Evolutionary conservation across 306 rosid genomes (phyloP).

Genomic region (Ormosia emarginata): DNA sequence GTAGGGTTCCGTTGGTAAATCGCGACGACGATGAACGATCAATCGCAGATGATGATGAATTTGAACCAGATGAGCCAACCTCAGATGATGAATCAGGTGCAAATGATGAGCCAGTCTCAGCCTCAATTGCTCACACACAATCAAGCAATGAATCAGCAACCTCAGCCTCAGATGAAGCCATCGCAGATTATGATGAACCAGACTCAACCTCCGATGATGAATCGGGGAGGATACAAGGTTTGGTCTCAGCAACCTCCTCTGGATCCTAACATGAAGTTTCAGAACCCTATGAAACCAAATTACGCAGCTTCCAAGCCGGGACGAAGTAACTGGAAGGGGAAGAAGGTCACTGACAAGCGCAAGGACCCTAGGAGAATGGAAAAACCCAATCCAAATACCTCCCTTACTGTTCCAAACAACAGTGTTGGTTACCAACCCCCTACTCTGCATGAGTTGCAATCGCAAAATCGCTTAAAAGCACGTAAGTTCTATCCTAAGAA

Average conservation of each 20-base stretch:
- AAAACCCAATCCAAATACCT: constrained; percentile 15
- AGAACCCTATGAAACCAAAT: constrained; percentile 39
- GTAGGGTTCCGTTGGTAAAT: constrained; percentile 28
- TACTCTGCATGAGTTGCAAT: constrained; percentile 75
- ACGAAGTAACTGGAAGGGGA: constrained; percentile 80
- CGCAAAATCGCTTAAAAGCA: constrained; percentile 83
- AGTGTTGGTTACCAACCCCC: constrained; percentile 57
- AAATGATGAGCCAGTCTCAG: constrained; percentile 41
- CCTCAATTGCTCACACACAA: constrained; percentile 34
- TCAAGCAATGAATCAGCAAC: constrained; percentile 33
- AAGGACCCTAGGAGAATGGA: constrained; percentile 62
- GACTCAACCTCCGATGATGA: constrained; percentile 45
- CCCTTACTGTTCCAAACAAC: constrained; percentile 14
- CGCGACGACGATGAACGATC: constrained; percentile 41
- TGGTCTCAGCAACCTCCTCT: constrained; percentile 47
- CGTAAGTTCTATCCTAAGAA: constrained; percentile 84
- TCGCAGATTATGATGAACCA: constrained; percentile 42
- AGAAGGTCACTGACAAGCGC: constrained; percentile 62
- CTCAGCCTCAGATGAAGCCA: constrained; percentile 34
- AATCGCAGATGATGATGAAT: constrained; percentile 52
- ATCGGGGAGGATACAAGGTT: constrained; percentile 44
- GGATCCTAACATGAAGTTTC: constrained; percentile 46
- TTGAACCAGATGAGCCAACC: constrained; percentile 43
- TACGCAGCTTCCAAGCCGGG: constrained; percentile 30
- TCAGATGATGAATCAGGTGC: constrained; percentile 50